Evolutionary conservation across 2,329 filamentous ascomycete genomes (phyloP).

Genomic region (Ophiostoma montium): DNA sequence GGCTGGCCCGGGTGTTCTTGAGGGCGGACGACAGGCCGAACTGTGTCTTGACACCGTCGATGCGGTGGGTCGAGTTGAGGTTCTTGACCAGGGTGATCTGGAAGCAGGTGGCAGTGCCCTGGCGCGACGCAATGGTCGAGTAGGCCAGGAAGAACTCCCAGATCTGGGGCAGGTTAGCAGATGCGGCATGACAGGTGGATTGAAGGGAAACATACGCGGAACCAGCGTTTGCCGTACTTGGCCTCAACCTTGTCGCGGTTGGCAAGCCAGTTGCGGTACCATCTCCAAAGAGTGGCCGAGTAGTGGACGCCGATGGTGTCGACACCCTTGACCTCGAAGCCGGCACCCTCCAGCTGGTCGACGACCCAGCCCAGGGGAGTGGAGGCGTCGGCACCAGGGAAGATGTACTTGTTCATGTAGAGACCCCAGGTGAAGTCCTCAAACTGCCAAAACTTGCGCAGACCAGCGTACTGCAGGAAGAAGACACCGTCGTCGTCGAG

Average conservation of each 20-base stretch:
- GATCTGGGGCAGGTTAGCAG: constrained; percentile 30
- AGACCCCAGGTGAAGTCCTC: constrained; percentile 96
- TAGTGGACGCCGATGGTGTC: constrained; percentile 97
- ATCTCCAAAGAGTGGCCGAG: constrained; percentile 89
- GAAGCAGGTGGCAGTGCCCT: constrained; percentile 74
- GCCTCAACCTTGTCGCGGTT: constrained; percentile 85
- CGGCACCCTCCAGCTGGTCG: constrained; percentile 69
- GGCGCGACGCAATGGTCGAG: constrained; percentile 70
- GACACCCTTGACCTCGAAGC: constrained; percentile 80
- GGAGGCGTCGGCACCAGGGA: constrained; percentile 91
- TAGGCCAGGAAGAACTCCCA: constrained; percentile 88
- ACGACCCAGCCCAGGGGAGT: constrained; percentile 83
- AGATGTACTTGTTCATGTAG: constrained; percentile 99
- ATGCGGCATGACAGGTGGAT: constrained; percentile 23
- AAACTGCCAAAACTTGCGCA: constrained; percentile 93
- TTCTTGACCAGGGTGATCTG: constrained; percentile 84
- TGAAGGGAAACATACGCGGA: constrained; percentile 36
- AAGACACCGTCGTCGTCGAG: constrained; percentile 91
- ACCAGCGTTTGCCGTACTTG: constrained; percentile 94
- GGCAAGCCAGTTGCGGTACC: constrained; percentile 97
- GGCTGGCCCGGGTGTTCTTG: constrained; percentile 22
- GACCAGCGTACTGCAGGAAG: constrained; percentile 89
- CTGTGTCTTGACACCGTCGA: constrained; percentile 58
- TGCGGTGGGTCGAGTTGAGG: constrained; percentile 71
- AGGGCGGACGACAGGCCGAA: constrained; percentile 53